phyloP scores from a whole-genome alignment of 495 filamentous ascomycete species.

The Tuber aestivum region DNA sequence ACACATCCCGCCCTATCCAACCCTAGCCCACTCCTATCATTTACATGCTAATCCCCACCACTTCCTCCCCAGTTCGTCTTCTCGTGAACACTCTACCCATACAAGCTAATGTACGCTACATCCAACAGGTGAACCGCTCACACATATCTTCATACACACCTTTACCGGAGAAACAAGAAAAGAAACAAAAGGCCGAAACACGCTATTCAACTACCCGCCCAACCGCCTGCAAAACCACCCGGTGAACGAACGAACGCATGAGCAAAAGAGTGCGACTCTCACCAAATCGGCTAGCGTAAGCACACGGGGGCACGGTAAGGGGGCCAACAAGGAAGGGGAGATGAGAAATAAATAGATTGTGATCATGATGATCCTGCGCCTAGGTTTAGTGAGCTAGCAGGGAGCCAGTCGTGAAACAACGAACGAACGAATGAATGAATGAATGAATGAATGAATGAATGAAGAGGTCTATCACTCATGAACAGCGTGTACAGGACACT shows the following conservation, averaged over 20 bases:
- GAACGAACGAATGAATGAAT: too few species aligned
- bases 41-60: neutral
- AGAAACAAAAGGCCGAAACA: neutral
- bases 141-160: neutral
- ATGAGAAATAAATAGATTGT: neutral
- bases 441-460: neutral
- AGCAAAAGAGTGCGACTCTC: neutral
- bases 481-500: slow-evolving; percentile 54
- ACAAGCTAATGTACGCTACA: neutral
- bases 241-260: neutral
- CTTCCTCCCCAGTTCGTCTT: neutral
- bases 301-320: neutral
- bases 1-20: neutral
- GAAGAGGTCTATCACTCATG: slow-evolving; percentile 31
- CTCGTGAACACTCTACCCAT: neutral
- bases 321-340: neutral
- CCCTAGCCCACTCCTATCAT: neutral
- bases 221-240: neutral
- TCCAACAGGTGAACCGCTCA: neutral
- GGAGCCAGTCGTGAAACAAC: neutral
- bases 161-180: neutral
- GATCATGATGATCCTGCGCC: neutral
- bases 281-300: neutral
- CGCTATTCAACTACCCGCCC: neutral
- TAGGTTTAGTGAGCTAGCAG: neutral